Percentiles rank a stretch among this genome's conserved stretches.
Evolutionary conservation across 2,329 filamentous ascomycete species (phyloP).

Genomic region (Colletotrichum euphorbiae): DNA sequence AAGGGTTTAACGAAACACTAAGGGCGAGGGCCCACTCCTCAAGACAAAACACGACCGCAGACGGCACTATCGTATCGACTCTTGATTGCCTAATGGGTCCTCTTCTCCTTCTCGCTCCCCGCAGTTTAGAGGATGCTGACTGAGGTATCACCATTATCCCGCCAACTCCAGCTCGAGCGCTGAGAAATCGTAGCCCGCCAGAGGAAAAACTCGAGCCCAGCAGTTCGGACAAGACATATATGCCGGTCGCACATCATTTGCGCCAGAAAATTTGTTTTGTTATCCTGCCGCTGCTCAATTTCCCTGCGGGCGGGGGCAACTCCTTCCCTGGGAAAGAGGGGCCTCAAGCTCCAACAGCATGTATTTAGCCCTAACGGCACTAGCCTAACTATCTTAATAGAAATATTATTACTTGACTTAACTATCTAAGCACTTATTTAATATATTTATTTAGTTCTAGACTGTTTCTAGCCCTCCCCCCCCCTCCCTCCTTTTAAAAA

Average conservation of each 20-base stretch:
- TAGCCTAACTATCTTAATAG: too few species aligned
- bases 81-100: background rate
- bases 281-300: constrained; percentile 16
- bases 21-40: constrained; percentile 3
- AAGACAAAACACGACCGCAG: constrained; percentile 13
- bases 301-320: too few species aligned
- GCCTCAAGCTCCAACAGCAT: too few species aligned
- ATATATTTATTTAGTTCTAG: too few species aligned
- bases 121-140: background rate
- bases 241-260: background rate
- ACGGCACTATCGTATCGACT: background rate
- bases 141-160: background rate
- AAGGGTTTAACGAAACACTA: background rate
- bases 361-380: too few species aligned
- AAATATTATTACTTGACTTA: too few species aligned
- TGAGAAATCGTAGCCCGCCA: background rate
- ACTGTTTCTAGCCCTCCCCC: too few species aligned
- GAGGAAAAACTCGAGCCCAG: background rate
- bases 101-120: background rate
- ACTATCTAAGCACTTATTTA: too few species aligned
- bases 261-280: constrained; percentile 13
- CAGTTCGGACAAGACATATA: background rate
- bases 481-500: too few species aligned
- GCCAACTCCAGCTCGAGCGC: constrained; percentile 6
- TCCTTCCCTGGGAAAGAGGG: too few species aligned